Percentiles rank a stretch among this genome's conserved stretches.
These are phyloP conservation scores for Bimuria novae-zelandiae DNA, from an alignment of 2,329 filamentous ascomycete species.

Conservation along the genomic window DNA sequence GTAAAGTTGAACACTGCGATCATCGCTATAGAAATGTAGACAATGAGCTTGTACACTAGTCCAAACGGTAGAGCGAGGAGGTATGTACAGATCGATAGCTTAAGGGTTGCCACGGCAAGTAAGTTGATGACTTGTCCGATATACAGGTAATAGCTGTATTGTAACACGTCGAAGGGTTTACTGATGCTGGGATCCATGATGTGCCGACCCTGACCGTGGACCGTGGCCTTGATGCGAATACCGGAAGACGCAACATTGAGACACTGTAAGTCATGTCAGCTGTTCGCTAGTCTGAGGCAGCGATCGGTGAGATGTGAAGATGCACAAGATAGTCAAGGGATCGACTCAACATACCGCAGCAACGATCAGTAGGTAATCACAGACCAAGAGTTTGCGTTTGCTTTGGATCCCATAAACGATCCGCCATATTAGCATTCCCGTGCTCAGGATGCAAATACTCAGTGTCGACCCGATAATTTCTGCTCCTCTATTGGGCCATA, in stretches of 20 bases:
- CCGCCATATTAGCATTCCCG: slow-evolving; percentile 25
- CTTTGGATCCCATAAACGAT: slow-evolving; percentile 22
- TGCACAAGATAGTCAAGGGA: no score
- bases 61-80: slow-evolving; percentile 31
- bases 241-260: slow-evolving; percentile 22
- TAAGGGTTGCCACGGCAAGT: slow-evolving; percentile 29
- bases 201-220: slow-evolving; percentile 26
- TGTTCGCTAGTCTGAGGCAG: not conserved
- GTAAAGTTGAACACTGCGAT: slow-evolving; percentile 30
- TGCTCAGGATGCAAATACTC: slow-evolving; percentile 22
- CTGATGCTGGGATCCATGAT: slow-evolving; percentile 28
- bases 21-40: slow-evolving; percentile 32
- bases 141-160: slow-evolving; percentile 30
- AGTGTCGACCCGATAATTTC: slow-evolving; percentile 22
- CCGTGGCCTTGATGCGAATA: slow-evolving; percentile 21
- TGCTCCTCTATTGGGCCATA: slow-evolving; percentile 21
- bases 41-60: slow-evolving; percentile 22
- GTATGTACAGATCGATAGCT: slow-evolving; percentile 35
- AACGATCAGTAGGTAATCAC: slow-evolving; percentile 29
- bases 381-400: slow-evolving; percentile 27
- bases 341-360: slow-evolving; percentile 21
- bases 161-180: slow-evolving; percentile 18
- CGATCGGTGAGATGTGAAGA: not conserved
- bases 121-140: slow-evolving; percentile 30
- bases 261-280: slow-evolving; percentile 13